Percentiles rank a stretch among this genome's conserved stretches.
Conservation (phyloP, 169 alveolate genomes). For the Plasmodium knowlesi region DNA sequence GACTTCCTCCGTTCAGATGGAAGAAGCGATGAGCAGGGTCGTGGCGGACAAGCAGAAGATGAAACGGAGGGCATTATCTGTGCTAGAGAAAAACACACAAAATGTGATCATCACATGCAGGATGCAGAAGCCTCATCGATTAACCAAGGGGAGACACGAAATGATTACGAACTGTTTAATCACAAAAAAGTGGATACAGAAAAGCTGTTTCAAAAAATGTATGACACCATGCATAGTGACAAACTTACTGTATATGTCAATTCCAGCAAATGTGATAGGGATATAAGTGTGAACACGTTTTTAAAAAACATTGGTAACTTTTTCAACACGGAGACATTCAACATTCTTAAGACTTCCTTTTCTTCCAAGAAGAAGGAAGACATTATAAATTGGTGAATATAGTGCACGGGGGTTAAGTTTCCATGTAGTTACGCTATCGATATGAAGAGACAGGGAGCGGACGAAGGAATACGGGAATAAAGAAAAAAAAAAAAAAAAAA, state of each 20-base stretch:
- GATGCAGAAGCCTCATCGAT: neutral
- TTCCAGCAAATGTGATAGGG: constrained; percentile 9
- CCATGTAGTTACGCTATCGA: too few relatives aligned
- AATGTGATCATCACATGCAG: neutral
- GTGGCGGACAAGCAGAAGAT: neutral
- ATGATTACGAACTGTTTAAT: neutral
- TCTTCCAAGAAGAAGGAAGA: constrained; percentile 55
- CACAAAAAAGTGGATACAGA: constrained; percentile 14
- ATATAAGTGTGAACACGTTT: constrained; percentile 20
- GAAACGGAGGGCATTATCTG: neutral
- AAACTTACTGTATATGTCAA: constrained; percentile 43
- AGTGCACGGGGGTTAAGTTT: too few relatives aligned
- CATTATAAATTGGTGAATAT: constrained; percentile 49
- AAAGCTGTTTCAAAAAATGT: constrained; percentile 25
- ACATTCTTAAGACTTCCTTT: constrained; percentile 18
- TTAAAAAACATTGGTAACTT: constrained; percentile 12
- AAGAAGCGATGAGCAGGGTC: neutral
- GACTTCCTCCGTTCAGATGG: constrained; percentile 24
- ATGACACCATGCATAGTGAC: constrained; percentile 50
- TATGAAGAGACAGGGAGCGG: too few relatives aligned
- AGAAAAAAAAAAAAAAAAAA: neutral
- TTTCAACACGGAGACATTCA: constrained; percentile 36
- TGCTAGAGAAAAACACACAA: neutral
- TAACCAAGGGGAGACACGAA: constrained; percentile 6
- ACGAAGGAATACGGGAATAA: neutral